These are phyloP conservation scores for Podospora appendiculata DNA, from an alignment of 495 filamentous ascomycete genomes.

Conservation along the genomic window DNA sequence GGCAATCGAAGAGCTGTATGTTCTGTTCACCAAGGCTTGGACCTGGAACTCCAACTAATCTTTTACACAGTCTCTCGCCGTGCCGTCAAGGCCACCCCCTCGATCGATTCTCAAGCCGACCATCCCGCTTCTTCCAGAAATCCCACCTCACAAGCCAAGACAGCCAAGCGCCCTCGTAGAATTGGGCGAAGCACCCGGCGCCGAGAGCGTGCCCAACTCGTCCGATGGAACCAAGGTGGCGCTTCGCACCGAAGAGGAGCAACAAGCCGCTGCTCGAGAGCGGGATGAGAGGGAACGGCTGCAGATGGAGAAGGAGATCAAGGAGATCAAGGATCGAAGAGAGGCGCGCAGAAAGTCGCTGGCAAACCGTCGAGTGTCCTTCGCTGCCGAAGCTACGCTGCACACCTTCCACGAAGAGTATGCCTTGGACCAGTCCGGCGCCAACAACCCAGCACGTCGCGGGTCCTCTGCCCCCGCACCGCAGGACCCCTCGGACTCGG, in stretches of 20 bases:
- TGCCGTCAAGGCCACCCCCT: slow-evolving; percentile 35
- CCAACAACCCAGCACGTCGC: slow-evolving; percentile 67
- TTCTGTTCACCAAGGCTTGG: not conserved
- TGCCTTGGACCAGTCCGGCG: slow-evolving; percentile 77
- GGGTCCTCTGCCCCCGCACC: slow-evolving; percentile 50
- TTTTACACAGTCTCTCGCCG: slow-evolving; percentile 37
- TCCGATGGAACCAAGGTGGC: slow-evolving; percentile 45
- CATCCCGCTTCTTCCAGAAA: slow-evolving; percentile 58
- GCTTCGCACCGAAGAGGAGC: slow-evolving; percentile 66
- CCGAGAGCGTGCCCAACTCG: slow-evolving; percentile 44
- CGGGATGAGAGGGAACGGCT: slow-evolving; percentile 63
- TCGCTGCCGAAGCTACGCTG: slow-evolving; percentile 92
- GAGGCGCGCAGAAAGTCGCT: slow-evolving; percentile 88
- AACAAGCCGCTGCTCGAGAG: slow-evolving; percentile 66
- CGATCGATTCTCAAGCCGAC: slow-evolving; percentile 84
- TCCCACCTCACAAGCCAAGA: slow-evolving; percentile 40
- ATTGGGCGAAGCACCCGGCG: slow-evolving; percentile 2
- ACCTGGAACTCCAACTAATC: not conserved
- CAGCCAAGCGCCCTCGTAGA: slow-evolving; percentile 15
- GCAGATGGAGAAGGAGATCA: slow-evolving; percentile 58
- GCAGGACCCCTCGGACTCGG: slow-evolving; percentile 26
- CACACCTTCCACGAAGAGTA: slow-evolving; percentile 98
- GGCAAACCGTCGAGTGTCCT: slow-evolving; percentile 89
- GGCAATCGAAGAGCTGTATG: slow-evolving; percentile 78
- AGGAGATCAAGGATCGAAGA: slow-evolving; percentile 61